phyloP scores from a whole-genome alignment of 352 stramenopile species.

The Phytophthora hibernalis region DNA sequence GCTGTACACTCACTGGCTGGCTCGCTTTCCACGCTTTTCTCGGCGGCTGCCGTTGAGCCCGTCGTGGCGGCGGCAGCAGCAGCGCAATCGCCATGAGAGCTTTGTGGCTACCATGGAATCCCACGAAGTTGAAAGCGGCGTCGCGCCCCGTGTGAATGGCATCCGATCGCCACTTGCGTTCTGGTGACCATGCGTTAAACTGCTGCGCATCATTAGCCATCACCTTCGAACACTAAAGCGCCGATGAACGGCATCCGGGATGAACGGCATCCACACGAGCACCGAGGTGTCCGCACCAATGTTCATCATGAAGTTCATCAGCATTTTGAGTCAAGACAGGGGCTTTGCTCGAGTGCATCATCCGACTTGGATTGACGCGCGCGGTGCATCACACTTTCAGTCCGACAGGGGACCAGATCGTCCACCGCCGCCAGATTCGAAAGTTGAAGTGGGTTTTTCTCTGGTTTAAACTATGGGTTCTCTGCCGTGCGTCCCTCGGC shows the following conservation, averaged over 20 bases:
- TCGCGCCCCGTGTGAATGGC: constrained; percentile 11
- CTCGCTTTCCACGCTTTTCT: constrained; percentile 1
- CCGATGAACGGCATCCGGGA: constrained; percentile 25
- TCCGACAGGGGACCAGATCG: constrained; percentile 19
- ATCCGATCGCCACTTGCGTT: constrained; percentile 7
- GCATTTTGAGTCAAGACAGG: constrained; percentile 6
- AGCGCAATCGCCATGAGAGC: neutral
- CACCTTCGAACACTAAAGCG: constrained; percentile 20
- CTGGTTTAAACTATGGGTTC: constrained; percentile 4
- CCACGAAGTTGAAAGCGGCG: neutral
- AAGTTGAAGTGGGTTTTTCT: neutral
- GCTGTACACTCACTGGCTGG: too few relatives aligned
- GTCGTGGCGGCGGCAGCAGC: neutral
- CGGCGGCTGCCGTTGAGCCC: neutral
- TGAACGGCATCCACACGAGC: constrained; percentile 20
- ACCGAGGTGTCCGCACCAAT: neutral
- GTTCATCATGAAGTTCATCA: too few relatives aligned
- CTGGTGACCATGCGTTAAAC: neutral
- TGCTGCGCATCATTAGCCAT: neutral
- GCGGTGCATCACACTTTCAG: constrained; percentile 29
- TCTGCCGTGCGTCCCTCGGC: neutral
- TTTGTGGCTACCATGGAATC: neutral
- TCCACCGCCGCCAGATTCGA: constrained; percentile 14
- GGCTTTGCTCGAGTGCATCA: neutral
- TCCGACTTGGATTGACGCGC: constrained; percentile 17